Percentiles rank a stretch among this genome's conserved stretches.
phyloP scores from a whole-genome alignment of 768 basidiomycete species.

The Auricularia cornea region DNA sequence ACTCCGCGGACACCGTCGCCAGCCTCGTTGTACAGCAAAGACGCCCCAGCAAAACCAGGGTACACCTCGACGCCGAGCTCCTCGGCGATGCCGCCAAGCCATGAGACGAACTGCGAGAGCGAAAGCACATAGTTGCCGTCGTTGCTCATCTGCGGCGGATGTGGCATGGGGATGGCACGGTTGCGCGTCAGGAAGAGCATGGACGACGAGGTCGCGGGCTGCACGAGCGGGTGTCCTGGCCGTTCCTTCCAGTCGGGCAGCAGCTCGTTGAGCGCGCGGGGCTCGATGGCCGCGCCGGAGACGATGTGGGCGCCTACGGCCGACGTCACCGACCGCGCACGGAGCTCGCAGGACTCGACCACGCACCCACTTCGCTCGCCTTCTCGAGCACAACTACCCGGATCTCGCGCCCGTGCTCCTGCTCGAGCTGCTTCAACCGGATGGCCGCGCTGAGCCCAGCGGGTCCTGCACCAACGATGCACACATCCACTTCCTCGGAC shows the following conservation, averaged over 20 bases:
- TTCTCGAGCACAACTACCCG: slow-evolving; percentile 95
- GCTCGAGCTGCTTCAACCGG: slow-evolving; percentile 84
- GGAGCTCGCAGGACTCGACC: neutral
- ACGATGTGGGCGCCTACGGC: slow-evolving; percentile 81
- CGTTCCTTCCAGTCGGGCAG: slow-evolving; percentile 73
- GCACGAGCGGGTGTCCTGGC: slow-evolving; percentile 67
- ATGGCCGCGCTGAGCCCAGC: slow-evolving; percentile 96
- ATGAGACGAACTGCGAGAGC: slow-evolving; percentile 79
- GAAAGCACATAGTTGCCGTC: slow-evolving; percentile 90
- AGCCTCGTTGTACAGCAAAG: slow-evolving; percentile 61
- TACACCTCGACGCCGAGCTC: slow-evolving; percentile 88
- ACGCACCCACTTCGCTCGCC: slow-evolving; percentile 82
- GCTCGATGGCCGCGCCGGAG: slow-evolving; percentile 92
- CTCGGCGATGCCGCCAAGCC: slow-evolving; percentile 84
- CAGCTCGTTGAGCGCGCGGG: slow-evolving; percentile 82
- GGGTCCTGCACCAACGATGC: slow-evolving; percentile 93
- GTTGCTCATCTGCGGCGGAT: slow-evolving; percentile 96
- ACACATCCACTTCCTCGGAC: slow-evolving; percentile 92
- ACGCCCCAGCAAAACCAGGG: slow-evolving; percentile 91
- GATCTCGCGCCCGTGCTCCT: slow-evolving; percentile 68
- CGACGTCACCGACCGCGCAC: neutral
- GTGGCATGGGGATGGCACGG: slow-evolving; percentile 71
- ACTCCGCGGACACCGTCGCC: slow-evolving; percentile 63
- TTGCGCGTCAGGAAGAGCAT: slow-evolving; percentile 82
- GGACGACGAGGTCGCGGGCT: slow-evolving; percentile 63